Evolutionary conservation across 495 filamentous ascomycete genomes (phyloP), one percentile per base, ranked within the genome.

Genomic region (Aeminium ludgeri): DNA sequence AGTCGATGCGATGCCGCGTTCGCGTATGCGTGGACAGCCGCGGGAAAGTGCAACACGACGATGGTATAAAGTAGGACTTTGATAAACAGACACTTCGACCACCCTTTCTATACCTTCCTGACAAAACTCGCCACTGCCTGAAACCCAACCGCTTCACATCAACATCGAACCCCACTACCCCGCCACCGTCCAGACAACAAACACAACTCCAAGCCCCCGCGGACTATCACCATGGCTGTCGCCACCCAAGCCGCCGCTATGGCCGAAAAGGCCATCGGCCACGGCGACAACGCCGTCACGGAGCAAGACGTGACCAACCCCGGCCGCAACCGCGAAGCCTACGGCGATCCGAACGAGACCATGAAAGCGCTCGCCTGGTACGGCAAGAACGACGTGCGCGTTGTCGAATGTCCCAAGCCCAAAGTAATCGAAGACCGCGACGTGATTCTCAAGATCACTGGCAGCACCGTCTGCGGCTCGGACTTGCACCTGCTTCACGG

Each of bases 381-480:
- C 60, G 79, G 78, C 23, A 80, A 81, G 58, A 73, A 80, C 39
- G 64, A 61, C 20, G 76, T 82, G 2, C 40, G 71, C 45, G 58
- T 81, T 28, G 72, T 75, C 40, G 66, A 82, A 25, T 69, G 69
- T n/a, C 64, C 72, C 0, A 79, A 76, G 49, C 82, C 85, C 1
- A 67, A 61, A 38, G 68, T 91, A 43, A 59, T 82, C 30, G 81
- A 92, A 47, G 65, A 72, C 27, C 59, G 62, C 25, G 86, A 94
- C 55, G 83, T 85, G 11, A 82, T 95, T 47, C 62, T 91, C 36
- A 84, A 75, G 45, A 72, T 94, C 18, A 93, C 86, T 0, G 83
- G 84, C 1, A 77, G 67, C 43, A 93, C 84, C 0, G 75, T 95
- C 41, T 94, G 86, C 60, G 86, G 86, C 2, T 79, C 71, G 41